Evolutionary conservation across 768 basidiomycete genomes (phyloP).

Genomic region (Kwoniella heveanensis): DNA sequence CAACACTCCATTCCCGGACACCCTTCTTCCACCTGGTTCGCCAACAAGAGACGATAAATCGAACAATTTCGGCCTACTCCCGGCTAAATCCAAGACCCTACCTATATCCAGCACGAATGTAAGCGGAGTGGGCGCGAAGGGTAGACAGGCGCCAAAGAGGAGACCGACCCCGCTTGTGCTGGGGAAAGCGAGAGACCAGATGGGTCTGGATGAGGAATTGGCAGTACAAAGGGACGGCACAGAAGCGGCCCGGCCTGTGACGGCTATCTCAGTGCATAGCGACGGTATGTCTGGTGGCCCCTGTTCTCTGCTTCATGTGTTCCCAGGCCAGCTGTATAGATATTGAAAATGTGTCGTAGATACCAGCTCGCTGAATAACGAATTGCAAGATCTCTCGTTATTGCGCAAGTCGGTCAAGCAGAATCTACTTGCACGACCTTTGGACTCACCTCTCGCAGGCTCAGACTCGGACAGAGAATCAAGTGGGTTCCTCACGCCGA

Average conservation of each 20-base stretch:
- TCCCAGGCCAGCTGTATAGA: not conserved
- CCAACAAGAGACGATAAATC: not conserved
- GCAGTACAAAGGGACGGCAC: constrained; percentile 18
- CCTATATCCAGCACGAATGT: not conserved
- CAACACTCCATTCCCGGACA: not conserved
- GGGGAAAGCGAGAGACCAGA: constrained; percentile 11
- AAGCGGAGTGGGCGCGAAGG: not conserved
- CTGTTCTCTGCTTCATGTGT: not conserved
- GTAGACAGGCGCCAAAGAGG: constrained; percentile 14
- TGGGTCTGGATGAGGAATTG: constrained; percentile 28
- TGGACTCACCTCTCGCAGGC: constrained; percentile 31
- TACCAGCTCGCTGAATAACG: constrained; percentile 26
- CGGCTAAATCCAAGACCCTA: constrained; percentile 5
- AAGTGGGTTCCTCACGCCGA: constrained; percentile 9
- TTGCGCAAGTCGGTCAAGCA: constrained; percentile 35
- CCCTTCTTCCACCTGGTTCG: not conserved
- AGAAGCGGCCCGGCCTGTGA: constrained; percentile 2
- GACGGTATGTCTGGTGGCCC: constrained; percentile 6
- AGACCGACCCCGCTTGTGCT: constrained; percentile 20
- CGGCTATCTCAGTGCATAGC: constrained; percentile 13
- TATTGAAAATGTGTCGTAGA: constrained; percentile 6
- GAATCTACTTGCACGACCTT: constrained; percentile 38
- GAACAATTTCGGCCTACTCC: not conserved
- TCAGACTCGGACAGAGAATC: constrained; percentile 27
- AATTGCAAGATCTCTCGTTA: constrained; percentile 37